Evolutionary conservation across 1,139 yeast genomes (phyloP).

Genomic region (Sugiyamaella japonica): DNA sequence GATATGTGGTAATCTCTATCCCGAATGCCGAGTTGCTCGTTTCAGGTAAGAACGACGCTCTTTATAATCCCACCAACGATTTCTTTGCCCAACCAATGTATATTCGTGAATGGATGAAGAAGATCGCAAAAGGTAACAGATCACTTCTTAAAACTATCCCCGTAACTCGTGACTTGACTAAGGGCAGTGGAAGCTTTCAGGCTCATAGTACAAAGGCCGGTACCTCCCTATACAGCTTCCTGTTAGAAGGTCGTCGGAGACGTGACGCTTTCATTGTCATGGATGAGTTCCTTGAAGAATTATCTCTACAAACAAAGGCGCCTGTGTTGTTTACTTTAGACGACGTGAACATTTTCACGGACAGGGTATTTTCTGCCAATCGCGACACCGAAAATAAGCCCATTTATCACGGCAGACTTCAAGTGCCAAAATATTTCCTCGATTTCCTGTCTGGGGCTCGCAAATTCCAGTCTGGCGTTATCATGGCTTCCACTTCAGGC

Average conservation of each 20-base stretch:
- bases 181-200: constrained; percentile 30
- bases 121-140: constrained; percentile 59
- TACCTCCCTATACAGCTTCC: constrained; percentile 48
- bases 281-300: constrained; percentile 56
- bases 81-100: constrained; percentile 80
- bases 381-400: constrained; percentile 57
- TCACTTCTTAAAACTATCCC: constrained; percentile 49
- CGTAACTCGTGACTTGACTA: constrained; percentile 26
- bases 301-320: constrained; percentile 46
- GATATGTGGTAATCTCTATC: constrained; percentile 62
- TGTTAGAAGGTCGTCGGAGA: constrained; percentile 41
- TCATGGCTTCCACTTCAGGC: constrained; percentile 63
- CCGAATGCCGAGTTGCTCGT: constrained; percentile 61
- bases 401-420: constrained; percentile 64
- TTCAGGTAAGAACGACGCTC: constrained; percentile 72
- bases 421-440: constrained; percentile 62
- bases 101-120: constrained; percentile 59
- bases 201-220: constrained; percentile 45
- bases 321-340: constrained; percentile 77
- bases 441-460: constrained; percentile 57
- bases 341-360: constrained; percentile 66
- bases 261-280: constrained; percentile 47
- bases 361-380: constrained; percentile 59
- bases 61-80: constrained; percentile 51
- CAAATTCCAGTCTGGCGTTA: constrained; percentile 55